Evolutionary conservation across 805 yeast genomes (phyloP), one percentile per base, ranked within the genome.

Genomic region (Saccharomycopsis babjevae): DNA sequence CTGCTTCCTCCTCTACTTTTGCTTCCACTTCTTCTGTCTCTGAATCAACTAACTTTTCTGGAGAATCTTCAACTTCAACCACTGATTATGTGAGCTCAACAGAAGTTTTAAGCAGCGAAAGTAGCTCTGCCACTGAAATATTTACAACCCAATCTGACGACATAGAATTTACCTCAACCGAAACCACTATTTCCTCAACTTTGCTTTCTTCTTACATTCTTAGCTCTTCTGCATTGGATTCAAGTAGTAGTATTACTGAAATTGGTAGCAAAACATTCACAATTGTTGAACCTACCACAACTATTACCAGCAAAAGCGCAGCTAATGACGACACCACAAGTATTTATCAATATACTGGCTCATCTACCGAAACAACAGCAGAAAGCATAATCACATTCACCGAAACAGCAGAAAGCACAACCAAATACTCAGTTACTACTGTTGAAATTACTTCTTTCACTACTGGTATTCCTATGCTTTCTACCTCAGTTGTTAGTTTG

Each of bases 271-370:
- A 40, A 13, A 40, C 46, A 40, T 40, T 40, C 22, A 40, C 46
- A 40, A 40, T 40, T 40, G 22, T 40, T 40, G 22, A 40, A 40
- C 46, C 46, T 10, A 40, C 46, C 5, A n/a, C 46, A n/a, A 40
- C 22, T 40, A n/a, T n/a, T n/a, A 40, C 22, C 18, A 40, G 22
- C 8, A 7, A 6, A 6, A n/a, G 22, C 20, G 5, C 38, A 34
- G 10, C 2, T 34, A 34, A 34, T 13, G 11, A 34, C 10, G 38
- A 4, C 10, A 34, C 15, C 15, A 7, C 38, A 7, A 7, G 20
- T 39, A 43, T 62, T 30, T 25, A 63, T 7, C 18, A 64, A 20
- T 32, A 64, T 28, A 18, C 25, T 54, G 57, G 5, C 11, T 42
- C 59, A 20, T 42, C 54, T 10, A 54, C 28, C 25, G 10, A 39